Percentiles rank a stretch among this genome's conserved stretches.
phyloP scores from a whole-genome alignment of 805 yeast genomes.

The Teunomyces barrocoloradensis region DNA sequence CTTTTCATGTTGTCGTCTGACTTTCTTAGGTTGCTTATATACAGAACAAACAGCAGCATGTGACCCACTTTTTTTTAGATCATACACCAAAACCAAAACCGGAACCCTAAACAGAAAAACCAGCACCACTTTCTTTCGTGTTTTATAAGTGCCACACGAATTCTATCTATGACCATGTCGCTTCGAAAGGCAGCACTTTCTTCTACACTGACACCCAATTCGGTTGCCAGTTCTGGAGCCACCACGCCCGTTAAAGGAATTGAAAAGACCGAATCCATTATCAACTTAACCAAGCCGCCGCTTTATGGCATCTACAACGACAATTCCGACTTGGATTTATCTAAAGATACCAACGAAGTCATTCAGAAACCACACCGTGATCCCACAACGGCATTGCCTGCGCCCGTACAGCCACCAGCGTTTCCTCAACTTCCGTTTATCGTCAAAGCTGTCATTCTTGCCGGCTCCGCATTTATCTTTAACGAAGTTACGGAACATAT shows the following conservation, averaged over 20 bases:
- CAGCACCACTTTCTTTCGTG: background rate
- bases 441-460: constrained; percentile 25
- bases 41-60: background rate
- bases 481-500: constrained; percentile 52
- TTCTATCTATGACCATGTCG: background rate
- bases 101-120: background rate
- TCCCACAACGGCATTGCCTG: constrained; percentile 5
- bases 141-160: background rate
- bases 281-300: constrained; percentile 50
- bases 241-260: constrained; percentile 20
- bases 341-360: constrained; percentile 17
- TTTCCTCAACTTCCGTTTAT: constrained; percentile 6
- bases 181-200: background rate
- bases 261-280: constrained; percentile 39
- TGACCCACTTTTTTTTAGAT: background rate
- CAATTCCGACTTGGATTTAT: constrained; percentile 35
- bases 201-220: constrained; percentile 5
- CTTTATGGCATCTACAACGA: constrained; percentile 51
- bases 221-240: constrained; percentile 15
- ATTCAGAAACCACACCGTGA: constrained; percentile 6
- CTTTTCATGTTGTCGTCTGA: too few relatives aligned
- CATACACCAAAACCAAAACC: background rate
- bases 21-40: background rate
- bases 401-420: background rate
- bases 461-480: constrained; percentile 51